Base-by-base conservation (phyloP, 129 eudicot genomes). In the Arctium lappa region DNA sequence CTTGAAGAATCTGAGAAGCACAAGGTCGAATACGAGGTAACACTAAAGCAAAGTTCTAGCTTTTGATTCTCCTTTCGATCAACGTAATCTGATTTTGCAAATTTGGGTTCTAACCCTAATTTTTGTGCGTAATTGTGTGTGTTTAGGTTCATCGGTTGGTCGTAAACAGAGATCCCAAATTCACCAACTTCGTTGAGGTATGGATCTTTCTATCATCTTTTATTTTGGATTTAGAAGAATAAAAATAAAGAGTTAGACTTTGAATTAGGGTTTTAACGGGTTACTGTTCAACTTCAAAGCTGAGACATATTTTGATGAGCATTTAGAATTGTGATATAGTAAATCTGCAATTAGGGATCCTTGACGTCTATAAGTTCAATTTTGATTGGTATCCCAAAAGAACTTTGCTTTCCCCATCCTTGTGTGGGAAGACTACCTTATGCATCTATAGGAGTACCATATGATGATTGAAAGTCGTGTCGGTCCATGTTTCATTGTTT, bases 1-100 rank as follows among this genome's bases (percentile, higher is more conserved):
- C 95, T 94, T 29, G 98, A 94, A 85, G 98, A 94, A 85, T 92
- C 94, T 65, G 98, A 94, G 90, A 94, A 94, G 85, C 98, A 94
- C 75, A 92, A 92, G 83, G 97, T 94, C 71, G 98, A 94, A 81
- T 94, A 89, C 81, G 97, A 94, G 98, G 98, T 94, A 77, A 70
- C n/a, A 12, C 15, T 16, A 22, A 9, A 18, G 13, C 18, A 76
- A 33, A 56, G 65, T n/a, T 18, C 10, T 86, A 40, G 38, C 29
- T 79, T 79, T 79, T 40, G 1, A 70, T 50, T 78, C 73, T 42
- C 3, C 36, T 30, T 81, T 37, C 38, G 16, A 30, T 73, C 65
- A 36, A 73, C 18, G 10, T 56, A 27, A 37, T 81, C 18, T 38
- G 68, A 48, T 6, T 71, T 65, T 65, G 5, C 15, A 62, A 10